Evolutionary conservation across 176 grass and related monocot species (phyloP).

Genomic region (Elymus sibiricus): DNA sequence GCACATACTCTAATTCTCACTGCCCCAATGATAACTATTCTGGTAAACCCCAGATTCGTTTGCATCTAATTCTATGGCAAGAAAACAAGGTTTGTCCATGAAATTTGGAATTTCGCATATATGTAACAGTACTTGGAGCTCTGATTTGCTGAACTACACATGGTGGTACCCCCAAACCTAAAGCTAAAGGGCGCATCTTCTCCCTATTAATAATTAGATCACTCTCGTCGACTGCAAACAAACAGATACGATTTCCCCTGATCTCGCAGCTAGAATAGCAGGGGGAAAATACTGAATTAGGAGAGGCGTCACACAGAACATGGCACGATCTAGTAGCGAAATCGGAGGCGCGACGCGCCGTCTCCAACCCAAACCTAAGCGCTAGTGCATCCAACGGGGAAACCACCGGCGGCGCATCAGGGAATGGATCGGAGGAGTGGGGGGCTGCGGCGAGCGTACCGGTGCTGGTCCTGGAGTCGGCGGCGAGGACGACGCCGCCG

Average conservation of each 20-base stretch:
- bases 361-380: neutral
- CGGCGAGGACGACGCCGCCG: conserved; percentile 77
- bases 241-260: neutral
- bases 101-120: neutral
- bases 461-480: conserved; percentile 94
- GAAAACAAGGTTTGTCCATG: neutral
- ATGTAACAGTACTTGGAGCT: neutral
- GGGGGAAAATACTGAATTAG: neutral
- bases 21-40: neutral
- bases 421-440: neutral
- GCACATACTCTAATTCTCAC: neutral
- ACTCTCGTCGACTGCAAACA: no score
- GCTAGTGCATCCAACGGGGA: neutral
- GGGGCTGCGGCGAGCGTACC: conserved; percentile 33
- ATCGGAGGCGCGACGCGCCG: neutral
- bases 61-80: neutral
- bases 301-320: neutral
- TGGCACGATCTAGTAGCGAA: neutral
- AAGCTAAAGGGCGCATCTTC: neutral
- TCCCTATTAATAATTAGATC: no score
- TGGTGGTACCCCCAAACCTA: neutral
- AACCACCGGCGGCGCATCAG: neutral
- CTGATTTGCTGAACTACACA: neutral
- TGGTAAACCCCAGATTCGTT: neutral
- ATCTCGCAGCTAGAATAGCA: neutral